phyloP scores from a whole-genome alignment of 768 basidiomycete species.

The Suillus americanus region DNA sequence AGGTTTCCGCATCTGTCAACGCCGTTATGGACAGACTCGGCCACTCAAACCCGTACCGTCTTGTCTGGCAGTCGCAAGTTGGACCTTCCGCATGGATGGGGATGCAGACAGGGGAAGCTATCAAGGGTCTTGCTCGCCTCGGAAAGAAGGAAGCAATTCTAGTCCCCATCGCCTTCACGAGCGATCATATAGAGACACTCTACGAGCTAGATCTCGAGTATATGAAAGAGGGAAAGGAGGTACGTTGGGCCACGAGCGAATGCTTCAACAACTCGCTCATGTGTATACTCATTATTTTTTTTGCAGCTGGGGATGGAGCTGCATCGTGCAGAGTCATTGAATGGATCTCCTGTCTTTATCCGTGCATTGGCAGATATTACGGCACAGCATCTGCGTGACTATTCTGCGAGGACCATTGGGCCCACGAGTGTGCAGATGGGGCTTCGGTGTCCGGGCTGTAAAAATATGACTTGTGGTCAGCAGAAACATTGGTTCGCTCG shows the following conservation, averaged over 20 bases:
- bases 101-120: conserved; percentile 88
- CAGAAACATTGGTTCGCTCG: conserved; percentile 90
- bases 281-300: conserved; percentile 8
- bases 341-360: conserved; percentile 95
- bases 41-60: conserved; percentile 81
- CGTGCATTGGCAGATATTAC: conserved; percentile 92
- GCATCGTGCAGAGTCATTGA: conserved; percentile 85
- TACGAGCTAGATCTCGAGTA: conserved; percentile 97
- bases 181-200: conserved; percentile 98
- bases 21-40: conserved; percentile 89
- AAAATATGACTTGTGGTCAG: conserved; percentile 79
- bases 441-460: conserved; percentile 93
- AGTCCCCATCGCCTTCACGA: conserved; percentile 97
- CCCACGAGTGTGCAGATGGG: conserved; percentile 77
- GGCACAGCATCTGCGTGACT: conserved; percentile 71
- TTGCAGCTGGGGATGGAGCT: conserved; percentile 86
- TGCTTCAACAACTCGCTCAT: conserved; percentile 1
- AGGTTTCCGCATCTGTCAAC: conserved; percentile 91
- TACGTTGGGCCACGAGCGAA: conserved; percentile 33
- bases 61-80: conserved; percentile 98
- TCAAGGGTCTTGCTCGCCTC: conserved; percentile 81
- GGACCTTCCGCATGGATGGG: conserved; percentile 99
- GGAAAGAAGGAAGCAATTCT: conserved; percentile 78
- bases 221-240: conserved; percentile 85
- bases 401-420: conserved; percentile 50